Evolutionary conservation across 2,329 filamentous ascomycete species (phyloP).

Genomic region (Gremmenia infestans): DNA sequence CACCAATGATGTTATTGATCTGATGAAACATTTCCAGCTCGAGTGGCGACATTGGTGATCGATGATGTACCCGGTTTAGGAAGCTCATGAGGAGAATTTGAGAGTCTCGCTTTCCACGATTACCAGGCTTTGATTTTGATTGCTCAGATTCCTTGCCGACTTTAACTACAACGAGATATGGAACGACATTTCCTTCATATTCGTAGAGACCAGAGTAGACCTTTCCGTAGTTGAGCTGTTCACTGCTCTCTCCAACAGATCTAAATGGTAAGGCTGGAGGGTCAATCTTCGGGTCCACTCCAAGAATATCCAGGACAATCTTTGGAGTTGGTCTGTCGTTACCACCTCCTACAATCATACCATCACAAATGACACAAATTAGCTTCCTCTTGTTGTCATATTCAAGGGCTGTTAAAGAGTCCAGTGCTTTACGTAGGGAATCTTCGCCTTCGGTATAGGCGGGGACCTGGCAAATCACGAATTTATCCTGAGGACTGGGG

Average conservation of each 20-base stretch:
- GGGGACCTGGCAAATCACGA: constrained; percentile 96
- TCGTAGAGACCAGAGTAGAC: constrained; percentile 98
- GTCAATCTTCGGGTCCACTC: constrained; percentile 94
- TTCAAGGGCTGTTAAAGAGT: constrained; percentile 87
- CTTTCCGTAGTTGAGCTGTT: constrained; percentile 97
- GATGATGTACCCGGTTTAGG: constrained; percentile 95
- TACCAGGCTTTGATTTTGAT: constrained; percentile 84
- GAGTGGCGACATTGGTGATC: constrained; percentile 87
- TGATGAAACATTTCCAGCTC: constrained; percentile 99
- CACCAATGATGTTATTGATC: constrained; percentile 98
- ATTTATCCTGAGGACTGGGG: constrained; percentile 91
- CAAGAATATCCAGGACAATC: constrained; percentile 94
- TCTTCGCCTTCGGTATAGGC: constrained; percentile 98
- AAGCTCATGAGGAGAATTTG: constrained; percentile 96
- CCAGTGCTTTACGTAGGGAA: constrained; percentile 83
- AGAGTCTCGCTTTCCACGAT: constrained; percentile 97
- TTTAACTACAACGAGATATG: constrained; percentile 93
- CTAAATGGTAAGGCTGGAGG: constrained; percentile 92
- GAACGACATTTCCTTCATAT: constrained; percentile 94
- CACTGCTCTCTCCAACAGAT: constrained; percentile 79
- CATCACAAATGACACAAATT: constrained; percentile 93
- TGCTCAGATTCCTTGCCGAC: constrained; percentile 96
- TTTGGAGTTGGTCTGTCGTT: constrained; percentile 97
- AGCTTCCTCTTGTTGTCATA: constrained; percentile 99
- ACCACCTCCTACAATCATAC: constrained; percentile 91